Conservation (phyloP, 176 grass and related monocot species). For the Areca catechu region DNA sequence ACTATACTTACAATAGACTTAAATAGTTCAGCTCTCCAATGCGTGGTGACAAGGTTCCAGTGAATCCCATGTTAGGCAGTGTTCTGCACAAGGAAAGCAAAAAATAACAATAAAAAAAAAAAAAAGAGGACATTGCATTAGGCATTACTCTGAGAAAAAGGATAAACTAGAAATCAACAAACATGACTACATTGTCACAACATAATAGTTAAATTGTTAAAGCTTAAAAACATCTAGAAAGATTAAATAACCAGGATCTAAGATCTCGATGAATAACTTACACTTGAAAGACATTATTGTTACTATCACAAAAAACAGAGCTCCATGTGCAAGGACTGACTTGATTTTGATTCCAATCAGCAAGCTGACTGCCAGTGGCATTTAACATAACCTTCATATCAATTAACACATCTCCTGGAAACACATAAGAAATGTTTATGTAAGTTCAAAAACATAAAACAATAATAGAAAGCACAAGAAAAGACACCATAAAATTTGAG, state of each 20-base stretch:
- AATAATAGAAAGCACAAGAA: too few relatives aligned
- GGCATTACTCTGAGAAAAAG: too few relatives aligned
- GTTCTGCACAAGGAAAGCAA: conserved; percentile 40
- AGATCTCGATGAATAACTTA: conserved; percentile 29
- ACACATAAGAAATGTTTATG: neutral
- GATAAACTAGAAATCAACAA: too few relatives aligned
- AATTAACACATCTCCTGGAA: conserved; percentile 20
- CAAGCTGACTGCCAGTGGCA: conserved; percentile 40
- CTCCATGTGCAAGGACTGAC: conserved; percentile 35
- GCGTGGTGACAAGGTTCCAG: conserved; percentile 67
- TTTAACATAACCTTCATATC: conserved; percentile 13
- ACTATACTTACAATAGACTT: conserved; percentile 72
- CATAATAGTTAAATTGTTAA: too few relatives aligned
- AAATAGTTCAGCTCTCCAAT: conserved; percentile 78
- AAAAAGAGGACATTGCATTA: conserved; percentile 5
- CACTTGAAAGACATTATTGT: conserved; percentile 73
- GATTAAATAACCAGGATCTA: too few relatives aligned
- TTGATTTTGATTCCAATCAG: conserved; percentile 69
- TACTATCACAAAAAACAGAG: conserved; percentile 80
- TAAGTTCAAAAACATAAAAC: too few relatives aligned
- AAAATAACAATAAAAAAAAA: conserved; percentile 4
- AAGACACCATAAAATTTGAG: too few relatives aligned
- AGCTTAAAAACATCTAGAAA: too few relatives aligned
- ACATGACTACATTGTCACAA: too few relatives aligned
- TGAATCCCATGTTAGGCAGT: conserved; percentile 88